Conservation (phyloP, 768 basidiomycete genomes). For the Saitozyma podzolica region DNA sequence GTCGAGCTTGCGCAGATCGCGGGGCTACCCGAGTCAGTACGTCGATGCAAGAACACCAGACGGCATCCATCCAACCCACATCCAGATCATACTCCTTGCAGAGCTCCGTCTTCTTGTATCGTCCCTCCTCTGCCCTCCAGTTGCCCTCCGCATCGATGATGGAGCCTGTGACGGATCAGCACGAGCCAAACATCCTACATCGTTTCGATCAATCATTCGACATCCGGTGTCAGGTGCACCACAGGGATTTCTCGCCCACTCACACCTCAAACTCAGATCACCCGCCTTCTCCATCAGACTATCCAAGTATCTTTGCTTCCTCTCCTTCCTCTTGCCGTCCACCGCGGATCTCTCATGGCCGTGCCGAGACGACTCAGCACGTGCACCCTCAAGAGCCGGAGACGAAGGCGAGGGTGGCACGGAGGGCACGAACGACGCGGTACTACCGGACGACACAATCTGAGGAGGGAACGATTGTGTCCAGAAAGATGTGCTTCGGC, state of each 20-base stretch:
- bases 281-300: constrained; percentile 62
- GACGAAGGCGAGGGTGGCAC: constrained; percentile 18
- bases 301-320: constrained; percentile 45
- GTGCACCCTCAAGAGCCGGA: background rate
- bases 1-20: constrained; percentile 96
- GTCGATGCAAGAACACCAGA: background rate
- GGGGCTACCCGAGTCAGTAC: constrained; percentile 60
- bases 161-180: constrained; percentile 60
- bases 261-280: constrained; percentile 87
- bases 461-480: constrained; percentile 26
- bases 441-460: constrained; percentile 1
- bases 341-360: background rate
- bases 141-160: constrained; percentile 79
- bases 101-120: constrained; percentile 83
- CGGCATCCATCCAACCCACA: constrained; percentile 59
- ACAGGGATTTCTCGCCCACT: constrained; percentile 49
- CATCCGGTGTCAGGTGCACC: too few species aligned
- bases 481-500: constrained; percentile 34
- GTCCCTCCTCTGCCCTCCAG: constrained; percentile 48
- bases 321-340: constrained; percentile 34
- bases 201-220: background rate
- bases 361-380: background rate
- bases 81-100: constrained; percentile 84
- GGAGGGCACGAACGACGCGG: constrained; percentile 10
- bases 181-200: constrained; percentile 12